phyloP scores from a whole-genome alignment of 441 rosid genomes.

The Jatropha podagrica region DNA sequence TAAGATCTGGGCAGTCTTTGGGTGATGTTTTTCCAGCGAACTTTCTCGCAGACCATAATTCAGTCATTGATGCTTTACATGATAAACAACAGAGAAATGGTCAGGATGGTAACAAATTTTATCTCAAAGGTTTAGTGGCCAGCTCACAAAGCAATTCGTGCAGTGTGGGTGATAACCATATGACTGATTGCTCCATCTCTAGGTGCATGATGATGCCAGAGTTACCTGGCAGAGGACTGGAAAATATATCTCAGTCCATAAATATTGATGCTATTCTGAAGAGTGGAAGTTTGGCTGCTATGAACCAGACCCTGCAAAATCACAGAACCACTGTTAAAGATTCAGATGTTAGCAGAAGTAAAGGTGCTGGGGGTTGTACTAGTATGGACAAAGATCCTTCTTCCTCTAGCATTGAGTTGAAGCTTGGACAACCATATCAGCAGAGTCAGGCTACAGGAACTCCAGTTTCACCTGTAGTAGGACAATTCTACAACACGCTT shows the following conservation, averaged over 20 bases:
- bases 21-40: conserved; percentile 23
- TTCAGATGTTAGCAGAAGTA: conserved; percentile 24
- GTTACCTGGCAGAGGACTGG: conserved; percentile 32
- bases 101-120: conserved; percentile 25
- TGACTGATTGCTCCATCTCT: conserved; percentile 23
- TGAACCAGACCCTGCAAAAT: conserved; percentile 26
- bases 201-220: conserved; percentile 29
- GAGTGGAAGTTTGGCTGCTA: conserved; percentile 24
- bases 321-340: conserved; percentile 22
- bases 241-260: conserved; percentile 27
- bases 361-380: conserved; percentile 23
- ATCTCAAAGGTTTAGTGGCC: conserved; percentile 31
- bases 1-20: conserved; percentile 28
- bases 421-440: conserved; percentile 58
- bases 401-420: conserved; percentile 50
- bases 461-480: conserved; percentile 27
- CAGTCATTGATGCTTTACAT: conserved; percentile 21
- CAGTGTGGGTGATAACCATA: conserved; percentile 27
- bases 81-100: conserved; percentile 31
- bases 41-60: conserved; percentile 17
- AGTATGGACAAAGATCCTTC: conserved; percentile 27
- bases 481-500: conserved; percentile 22
- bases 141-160: conserved; percentile 26
- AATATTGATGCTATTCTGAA: conserved; percentile 30
- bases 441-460: conserved; percentile 34